Conservation (phyloP, 257 asterid species). For the Prunella vulgaris region DNA sequence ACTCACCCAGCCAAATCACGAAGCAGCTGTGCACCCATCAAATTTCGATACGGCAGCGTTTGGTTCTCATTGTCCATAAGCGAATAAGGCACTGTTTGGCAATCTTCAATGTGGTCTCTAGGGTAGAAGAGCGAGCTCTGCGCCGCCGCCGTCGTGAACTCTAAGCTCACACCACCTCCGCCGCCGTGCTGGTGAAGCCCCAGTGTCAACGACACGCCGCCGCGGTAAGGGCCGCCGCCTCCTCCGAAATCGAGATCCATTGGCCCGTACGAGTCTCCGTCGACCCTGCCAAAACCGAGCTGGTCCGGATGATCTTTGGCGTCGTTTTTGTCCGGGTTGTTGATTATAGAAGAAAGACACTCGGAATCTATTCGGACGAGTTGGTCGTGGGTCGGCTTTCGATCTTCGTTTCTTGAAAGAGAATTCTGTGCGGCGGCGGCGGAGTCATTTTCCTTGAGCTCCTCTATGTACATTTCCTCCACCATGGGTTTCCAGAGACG, state of each 20-base stretch:
- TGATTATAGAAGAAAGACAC: constrained; percentile 67
- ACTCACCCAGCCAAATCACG: constrained; percentile 85
- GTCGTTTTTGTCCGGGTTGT: constrained; percentile 32
- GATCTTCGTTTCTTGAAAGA: constrained; percentile 33
- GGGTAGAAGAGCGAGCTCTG: constrained; percentile 54
- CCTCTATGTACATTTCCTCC: constrained; percentile 91
- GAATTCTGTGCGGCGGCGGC: constrained; percentile 4
- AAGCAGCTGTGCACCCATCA: constrained; percentile 94
- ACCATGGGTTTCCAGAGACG: constrained; percentile 99
- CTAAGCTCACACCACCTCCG: constrained; percentile 48
- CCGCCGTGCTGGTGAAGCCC: constrained; percentile 63
- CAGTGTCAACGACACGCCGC: constrained; percentile 73
- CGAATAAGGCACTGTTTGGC: constrained; percentile 65
- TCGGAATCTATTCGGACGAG: constrained; percentile 67
- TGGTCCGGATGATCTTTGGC: background rate
- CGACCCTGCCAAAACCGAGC: no score
- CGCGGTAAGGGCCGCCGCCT: constrained; percentile 19
- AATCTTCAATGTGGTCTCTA: constrained; percentile 70
- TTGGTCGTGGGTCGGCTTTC: constrained; percentile 62
- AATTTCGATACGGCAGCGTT: constrained; percentile 69
- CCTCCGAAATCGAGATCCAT: constrained; percentile 55
- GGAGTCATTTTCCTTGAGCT: constrained; percentile 53
- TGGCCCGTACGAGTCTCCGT: constrained; percentile 42
- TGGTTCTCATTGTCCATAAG: constrained; percentile 70
- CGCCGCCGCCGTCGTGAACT: constrained; percentile 34